Evolutionary conservation across 345 rosid species (phyloP).

Genomic region (Ailanthus altissimus): DNA sequence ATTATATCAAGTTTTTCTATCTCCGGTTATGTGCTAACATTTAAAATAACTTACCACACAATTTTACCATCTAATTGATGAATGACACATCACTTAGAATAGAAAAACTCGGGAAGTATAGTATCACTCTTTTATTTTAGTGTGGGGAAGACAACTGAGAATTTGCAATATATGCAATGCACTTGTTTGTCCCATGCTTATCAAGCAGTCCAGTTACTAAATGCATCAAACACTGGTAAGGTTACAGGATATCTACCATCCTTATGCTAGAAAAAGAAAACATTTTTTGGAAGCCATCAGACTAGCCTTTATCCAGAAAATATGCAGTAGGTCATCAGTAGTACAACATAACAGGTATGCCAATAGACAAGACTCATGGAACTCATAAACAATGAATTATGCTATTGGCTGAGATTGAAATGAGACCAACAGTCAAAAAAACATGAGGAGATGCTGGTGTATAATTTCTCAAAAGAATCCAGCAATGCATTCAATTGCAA

Average conservation of each 20-base stretch:
- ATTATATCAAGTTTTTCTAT: too few species aligned
- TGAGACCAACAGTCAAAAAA: conserved; percentile 1
- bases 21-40: too few species aligned
- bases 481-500: conserved; percentile 8
- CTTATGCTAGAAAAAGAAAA: not conserved
- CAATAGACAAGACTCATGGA: not conserved
- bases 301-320: not conserved
- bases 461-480: not conserved
- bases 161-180: not conserved
- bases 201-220: not conserved
- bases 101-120: too few species aligned
- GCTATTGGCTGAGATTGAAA: not conserved
- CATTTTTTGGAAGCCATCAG: not conserved
- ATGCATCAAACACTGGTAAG: not conserved
- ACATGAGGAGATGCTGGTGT: not conserved
- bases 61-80: too few species aligned
- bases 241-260: not conserved
- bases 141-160: not conserved
- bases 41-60: too few species aligned
- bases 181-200: not conserved
- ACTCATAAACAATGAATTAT: not conserved
- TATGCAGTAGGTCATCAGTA: not conserved
- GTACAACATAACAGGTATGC: not conserved
- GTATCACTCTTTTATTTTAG: too few species aligned
- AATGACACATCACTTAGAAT: too few species aligned